Conservation (phyloP, 768 basidiomycete genomes). For the Pleurotus ostreatus region DNA sequence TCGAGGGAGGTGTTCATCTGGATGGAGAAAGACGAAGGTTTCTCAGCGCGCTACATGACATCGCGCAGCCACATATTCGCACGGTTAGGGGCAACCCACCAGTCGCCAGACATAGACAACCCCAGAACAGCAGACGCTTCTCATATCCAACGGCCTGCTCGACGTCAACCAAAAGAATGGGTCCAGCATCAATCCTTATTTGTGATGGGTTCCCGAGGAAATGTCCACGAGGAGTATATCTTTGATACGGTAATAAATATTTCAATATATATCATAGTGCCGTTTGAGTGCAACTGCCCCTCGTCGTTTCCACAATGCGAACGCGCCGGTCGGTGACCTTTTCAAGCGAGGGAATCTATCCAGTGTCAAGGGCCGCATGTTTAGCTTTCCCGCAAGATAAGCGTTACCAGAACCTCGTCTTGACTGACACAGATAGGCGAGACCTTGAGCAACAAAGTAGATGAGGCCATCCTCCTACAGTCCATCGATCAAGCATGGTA, state of each 20-base stretch:
- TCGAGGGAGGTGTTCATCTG: slow-evolving; percentile 33
- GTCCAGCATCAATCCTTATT: background rate
- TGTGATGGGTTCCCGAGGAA: slow-evolving; percentile 4
- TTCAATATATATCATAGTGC: background rate
- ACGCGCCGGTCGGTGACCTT: slow-evolving; percentile 7
- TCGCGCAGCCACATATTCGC: background rate
- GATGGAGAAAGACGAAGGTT: background rate
- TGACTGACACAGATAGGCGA: slow-evolving; percentile 3
- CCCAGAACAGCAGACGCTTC: background rate
- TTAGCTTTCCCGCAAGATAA: slow-evolving; percentile 1
- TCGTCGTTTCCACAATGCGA: slow-evolving; percentile 3
- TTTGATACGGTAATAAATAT: background rate
- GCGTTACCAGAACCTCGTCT: slow-evolving; percentile 5
- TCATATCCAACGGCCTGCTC: background rate
- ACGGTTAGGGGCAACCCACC: too few relatives aligned
- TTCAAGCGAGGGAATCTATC: slow-evolving; percentile 4
- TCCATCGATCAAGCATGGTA: background rate
- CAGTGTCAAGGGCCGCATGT: slow-evolving; percentile 4
- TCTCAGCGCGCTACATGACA: background rate
- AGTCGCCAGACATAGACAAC: background rate
- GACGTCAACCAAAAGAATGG: slow-evolving; percentile 4
- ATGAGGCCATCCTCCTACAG: background rate
- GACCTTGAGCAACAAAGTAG: slow-evolving; percentile 1
- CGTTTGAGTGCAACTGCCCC: background rate
- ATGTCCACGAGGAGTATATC: background rate